Base-by-base conservation (phyloP, 345 rosid species). In the Pugionium dolabratum region DNA sequence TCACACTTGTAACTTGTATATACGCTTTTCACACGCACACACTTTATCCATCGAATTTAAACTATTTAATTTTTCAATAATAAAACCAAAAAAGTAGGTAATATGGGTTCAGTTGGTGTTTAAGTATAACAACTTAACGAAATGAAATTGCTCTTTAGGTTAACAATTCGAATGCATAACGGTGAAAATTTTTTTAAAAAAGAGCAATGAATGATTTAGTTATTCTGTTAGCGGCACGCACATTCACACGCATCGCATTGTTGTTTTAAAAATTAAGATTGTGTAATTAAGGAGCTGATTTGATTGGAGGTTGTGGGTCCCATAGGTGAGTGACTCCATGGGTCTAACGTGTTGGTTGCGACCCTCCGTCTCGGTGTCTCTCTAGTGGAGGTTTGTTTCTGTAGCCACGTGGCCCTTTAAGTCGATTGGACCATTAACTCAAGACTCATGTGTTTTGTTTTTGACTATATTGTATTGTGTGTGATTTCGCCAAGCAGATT, bases 1-100 rank as follows among this genome's bases (percentile, higher is more conserved):
- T 59, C 72, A 72, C 71, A 72, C 65, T 49, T 40, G 1, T 1
- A 1, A 9, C 53, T 1, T 28, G 11, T 35, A 28, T 34, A 51
- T 34, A 64, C 71, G 54, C 28, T 57, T 65, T 71, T 71, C 75
- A 71, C 75, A 56, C 69, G 51, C 69, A 71, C 75, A 31, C 46
- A 35, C 47, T 30, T 33, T 59, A 43, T 30, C 1, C 4, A 43
- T 6, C 29, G 36, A 31, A 42, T n/a, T 11, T 29, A 9, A 7
- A 4, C 4, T n/a, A 30, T 25, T 67, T 7, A 43, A 34, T 59
- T 49, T 2, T 46, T 25, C 0, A 9, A 59, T 67, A 43, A 50
- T 33, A 27, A 27, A 60, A 34, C 4, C 3, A 34, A 34, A 30
- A 0, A 7, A n/a, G 9, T 57, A 45, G 49, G 47, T 59, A 7